Base-by-base conservation (phyloP, 768 basidiomycete genomes). In the Cystofilobasidium macerans region DNA sequence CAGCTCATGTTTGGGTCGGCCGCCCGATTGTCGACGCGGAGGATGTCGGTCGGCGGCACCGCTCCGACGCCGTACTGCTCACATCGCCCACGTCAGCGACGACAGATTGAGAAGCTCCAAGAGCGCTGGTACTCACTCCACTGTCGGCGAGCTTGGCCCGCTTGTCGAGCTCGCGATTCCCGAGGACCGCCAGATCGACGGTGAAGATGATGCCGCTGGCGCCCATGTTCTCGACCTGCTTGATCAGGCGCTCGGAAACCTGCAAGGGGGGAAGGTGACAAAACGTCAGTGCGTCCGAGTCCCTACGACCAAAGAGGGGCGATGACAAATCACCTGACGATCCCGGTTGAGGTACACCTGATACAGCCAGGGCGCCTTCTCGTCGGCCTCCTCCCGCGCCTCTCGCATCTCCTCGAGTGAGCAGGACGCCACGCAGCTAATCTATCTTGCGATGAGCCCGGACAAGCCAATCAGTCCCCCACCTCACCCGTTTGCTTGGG, bases 341-440 rank as follows among this genome's bases (percentile, higher is more conserved):
- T 68, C 61, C 13, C 45, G 38, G 33, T 58, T 43, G 28, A 68
- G 26, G 48, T 68, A 68, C 12, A 68, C 40, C 66, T 77, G 77
- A 70, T 75, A 77, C 47, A 76, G 69, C 24, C 76, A 70, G n/a
- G 74, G 71, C n/a, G n/a, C n/a, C n/a, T n/a, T n/a, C n/a, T n/a
- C n/a, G 51, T 54, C 51, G 16, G 70, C 73, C 20, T 70, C 65
- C 66, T 70, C 59, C 9, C 72, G 59, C 7, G 73, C 75, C 14
- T 69, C 71, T 64, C 75, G 70, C 67, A 77, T 77, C 64, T 79
- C 78, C 64, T 77, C 75, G 33, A 78, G 58, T 14, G 73, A 71
- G 59, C 76, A 75, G 35, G 72, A 74, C 1, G 78, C 76, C 61
- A 76, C 51, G 28, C 51, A 54, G 28, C 28, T 30, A 7, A 54